Evolutionary conservation across 305 asterid genomes (phyloP).

Genomic region (Fraxinus dipetala): DNA sequence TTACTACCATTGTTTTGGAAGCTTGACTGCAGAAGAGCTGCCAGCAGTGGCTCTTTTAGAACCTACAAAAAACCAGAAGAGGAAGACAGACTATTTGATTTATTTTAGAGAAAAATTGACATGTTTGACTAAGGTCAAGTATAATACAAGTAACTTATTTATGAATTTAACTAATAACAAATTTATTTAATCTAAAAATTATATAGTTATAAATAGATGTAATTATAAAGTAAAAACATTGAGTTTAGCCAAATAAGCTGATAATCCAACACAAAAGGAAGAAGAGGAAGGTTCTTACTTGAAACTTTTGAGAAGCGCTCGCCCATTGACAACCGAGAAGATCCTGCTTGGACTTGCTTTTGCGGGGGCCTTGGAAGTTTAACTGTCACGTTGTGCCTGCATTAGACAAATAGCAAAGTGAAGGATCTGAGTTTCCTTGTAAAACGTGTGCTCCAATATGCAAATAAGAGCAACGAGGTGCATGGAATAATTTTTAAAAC

Average conservation of each 20-base stretch:
- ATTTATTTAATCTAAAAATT: not conserved
- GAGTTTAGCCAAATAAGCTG: not conserved
- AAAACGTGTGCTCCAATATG: not conserved
- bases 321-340: slow-evolving; percentile 45
- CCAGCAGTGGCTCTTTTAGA: slow-evolving; percentile 39
- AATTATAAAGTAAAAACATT: not conserved
- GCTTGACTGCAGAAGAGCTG: slow-evolving; percentile 49
- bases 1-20: slow-evolving; percentile 56
- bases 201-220: not conserved
- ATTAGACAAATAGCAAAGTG: slow-evolving; percentile 23
- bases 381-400: slow-evolving; percentile 44
- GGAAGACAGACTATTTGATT: slow-evolving; percentile 1
- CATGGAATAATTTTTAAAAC: not conserved
- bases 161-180: not conserved
- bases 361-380: slow-evolving; percentile 63
- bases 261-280: not conserved
- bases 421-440: not conserved
- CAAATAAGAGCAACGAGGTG: not conserved
- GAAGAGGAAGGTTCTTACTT: slow-evolving; percentile 38
- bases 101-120: slow-evolving; percentile 3
- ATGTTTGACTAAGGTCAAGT: not conserved
- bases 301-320: slow-evolving; percentile 58
- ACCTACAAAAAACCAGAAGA: slow-evolving; percentile 41
- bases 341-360: slow-evolving; percentile 46
- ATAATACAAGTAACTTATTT: not conserved